Conservation (phyloP, 2,329 filamentous ascomycete species). For the Exophiala dermatitidis region DNA sequence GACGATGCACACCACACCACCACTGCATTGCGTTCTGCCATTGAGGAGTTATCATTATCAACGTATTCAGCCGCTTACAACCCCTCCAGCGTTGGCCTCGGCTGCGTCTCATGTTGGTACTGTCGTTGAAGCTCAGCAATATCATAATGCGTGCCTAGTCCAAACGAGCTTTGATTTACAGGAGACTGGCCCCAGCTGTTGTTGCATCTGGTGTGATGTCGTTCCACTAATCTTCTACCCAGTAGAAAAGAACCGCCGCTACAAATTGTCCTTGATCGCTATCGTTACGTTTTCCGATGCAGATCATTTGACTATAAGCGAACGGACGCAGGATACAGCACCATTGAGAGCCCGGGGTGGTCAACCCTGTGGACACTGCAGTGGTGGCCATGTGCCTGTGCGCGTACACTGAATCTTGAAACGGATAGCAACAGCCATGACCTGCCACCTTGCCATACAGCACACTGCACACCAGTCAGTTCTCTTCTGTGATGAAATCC, state of each 20-base stretch:
- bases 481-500: neutral
- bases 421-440: neutral
- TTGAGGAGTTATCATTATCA: too few relatives aligned
- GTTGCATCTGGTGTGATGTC: neutral
- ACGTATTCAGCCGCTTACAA: too few relatives aligned
- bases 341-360: too few relatives aligned
- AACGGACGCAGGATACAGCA: too few relatives aligned
- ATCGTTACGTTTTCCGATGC: neutral
- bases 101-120: too few relatives aligned
- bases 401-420: neutral
- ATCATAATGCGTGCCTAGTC: too few relatives aligned
- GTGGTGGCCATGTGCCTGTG: neutral
- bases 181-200: neutral
- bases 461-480: neutral
- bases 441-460: neutral
- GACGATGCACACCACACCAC: neutral
- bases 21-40: neutral
- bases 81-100: too few relatives aligned
- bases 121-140: too few relatives aligned
- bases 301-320: neutral
- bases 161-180: too few relatives aligned
- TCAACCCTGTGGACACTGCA: too few relatives aligned
- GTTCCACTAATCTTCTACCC: too few relatives aligned
- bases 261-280: neutral
- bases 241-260: too few relatives aligned